These are phyloP conservation scores for Auriscalpium vulgare DNA, from an alignment of 768 basidiomycete genomes.

Conservation along the genomic window DNA sequence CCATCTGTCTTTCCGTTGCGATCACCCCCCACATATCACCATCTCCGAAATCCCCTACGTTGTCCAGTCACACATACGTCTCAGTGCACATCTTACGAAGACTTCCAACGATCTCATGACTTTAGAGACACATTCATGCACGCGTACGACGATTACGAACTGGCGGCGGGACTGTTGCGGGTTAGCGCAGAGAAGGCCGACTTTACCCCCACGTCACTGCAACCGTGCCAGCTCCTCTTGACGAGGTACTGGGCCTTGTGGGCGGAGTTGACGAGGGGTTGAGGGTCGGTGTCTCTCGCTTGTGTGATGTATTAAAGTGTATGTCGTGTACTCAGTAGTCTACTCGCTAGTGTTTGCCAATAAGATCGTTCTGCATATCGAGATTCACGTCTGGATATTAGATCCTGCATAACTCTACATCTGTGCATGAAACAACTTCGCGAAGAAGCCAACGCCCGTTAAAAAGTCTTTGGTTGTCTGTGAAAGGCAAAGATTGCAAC, in stretches of 20 bases:
- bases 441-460: not conserved
- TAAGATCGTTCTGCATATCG: not conserved
- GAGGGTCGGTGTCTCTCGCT: not conserved
- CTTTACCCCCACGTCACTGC: not conserved
- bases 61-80: slow-evolving; percentile 5
- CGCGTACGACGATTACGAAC: slow-evolving; percentile 7
- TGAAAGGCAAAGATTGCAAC: not conserved
- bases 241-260: not conserved
- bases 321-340: not conserved
- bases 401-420: too few species aligned
- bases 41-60: slow-evolving; percentile 4
- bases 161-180: not conserved
- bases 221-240: not conserved
- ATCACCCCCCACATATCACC: not conserved
- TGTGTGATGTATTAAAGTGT: not conserved
- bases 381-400: too few species aligned
- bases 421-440: not conserved
- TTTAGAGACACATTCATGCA: slow-evolving; percentile 13
- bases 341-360: not conserved
- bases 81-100: slow-evolving; percentile 14
- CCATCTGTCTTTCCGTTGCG: slow-evolving; percentile 3
- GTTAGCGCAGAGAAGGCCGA: not conserved
- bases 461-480: not conserved
- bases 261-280: not conserved
- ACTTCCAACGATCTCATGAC: slow-evolving; percentile 15